Evolutionary conservation across 108 stramenopile genomes (phyloP).

Genomic region (Conticribra guillardii): DNA sequence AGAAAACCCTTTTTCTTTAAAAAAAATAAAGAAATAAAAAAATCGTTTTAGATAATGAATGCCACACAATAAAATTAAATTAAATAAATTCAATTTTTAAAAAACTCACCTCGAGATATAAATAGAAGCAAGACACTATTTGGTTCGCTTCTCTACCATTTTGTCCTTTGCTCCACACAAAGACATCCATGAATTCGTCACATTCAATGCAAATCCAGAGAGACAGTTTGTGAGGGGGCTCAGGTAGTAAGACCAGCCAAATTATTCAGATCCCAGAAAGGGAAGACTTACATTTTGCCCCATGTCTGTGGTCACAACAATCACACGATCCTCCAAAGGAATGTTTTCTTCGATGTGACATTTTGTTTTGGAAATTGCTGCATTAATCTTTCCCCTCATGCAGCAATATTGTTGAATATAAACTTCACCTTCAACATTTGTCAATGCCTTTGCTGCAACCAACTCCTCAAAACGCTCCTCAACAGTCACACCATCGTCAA

Average conservation of each 20-base stretch:
- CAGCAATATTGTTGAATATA: background rate
- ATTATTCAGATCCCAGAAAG: background rate
- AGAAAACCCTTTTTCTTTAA: background rate
- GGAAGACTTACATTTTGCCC: background rate
- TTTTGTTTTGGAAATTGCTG: background rate
- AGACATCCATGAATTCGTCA: background rate
- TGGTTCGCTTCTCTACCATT: background rate
- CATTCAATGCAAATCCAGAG: background rate
- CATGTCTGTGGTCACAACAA: background rate
- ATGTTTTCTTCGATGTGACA: background rate
- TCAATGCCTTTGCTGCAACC: background rate
- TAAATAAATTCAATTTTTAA: background rate
- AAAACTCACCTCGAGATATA: background rate
- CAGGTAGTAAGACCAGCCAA: background rate
- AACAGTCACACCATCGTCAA: background rate
- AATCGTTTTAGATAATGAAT: background rate
- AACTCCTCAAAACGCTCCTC: background rate
- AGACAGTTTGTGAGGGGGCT: background rate
- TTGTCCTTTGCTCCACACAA: background rate
- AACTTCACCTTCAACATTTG: background rate
- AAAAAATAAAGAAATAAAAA: background rate
- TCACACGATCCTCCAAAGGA: background rate
- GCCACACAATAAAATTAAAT: background rate
- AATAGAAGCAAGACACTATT: background rate
- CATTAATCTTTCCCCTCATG: background rate